Conservation (phyloP, 1,284 basidiomycete genomes). For the Boletus hoseneyae region DNA sequence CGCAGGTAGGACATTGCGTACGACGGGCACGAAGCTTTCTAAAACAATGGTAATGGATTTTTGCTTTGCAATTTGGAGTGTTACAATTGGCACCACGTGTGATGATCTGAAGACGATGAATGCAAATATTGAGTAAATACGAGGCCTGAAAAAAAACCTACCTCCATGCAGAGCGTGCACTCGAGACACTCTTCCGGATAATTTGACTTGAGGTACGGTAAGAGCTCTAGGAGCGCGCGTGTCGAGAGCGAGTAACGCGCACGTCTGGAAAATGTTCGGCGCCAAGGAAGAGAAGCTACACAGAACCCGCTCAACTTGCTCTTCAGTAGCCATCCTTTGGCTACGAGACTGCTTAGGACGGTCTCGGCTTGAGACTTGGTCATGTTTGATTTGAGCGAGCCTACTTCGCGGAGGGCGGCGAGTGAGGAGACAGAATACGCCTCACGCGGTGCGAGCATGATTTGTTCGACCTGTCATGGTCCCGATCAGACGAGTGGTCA, state of each 20-base stretch:
- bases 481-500: background rate
- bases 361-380: slow-evolving; percentile 73
- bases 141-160: slow-evolving; percentile 28
- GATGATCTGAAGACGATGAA: slow-evolving; percentile 47
- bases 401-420: slow-evolving; percentile 70
- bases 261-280: slow-evolving; percentile 37
- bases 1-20: slow-evolving; percentile 56
- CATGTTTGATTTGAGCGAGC: slow-evolving; percentile 60
- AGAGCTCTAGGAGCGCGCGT: slow-evolving; percentile 72
- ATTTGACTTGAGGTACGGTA: slow-evolving; percentile 68
- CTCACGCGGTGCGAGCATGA: slow-evolving; percentile 75
- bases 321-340: slow-evolving; percentile 74
- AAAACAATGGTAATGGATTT: slow-evolving; percentile 70
- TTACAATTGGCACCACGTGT: slow-evolving; percentile 67
- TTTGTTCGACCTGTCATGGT: slow-evolving; percentile 72
- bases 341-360: slow-evolving; percentile 75
- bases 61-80: slow-evolving; percentile 59
- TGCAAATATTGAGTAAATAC: slow-evolving; percentile 40
- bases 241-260: slow-evolving; percentile 78
- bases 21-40: slow-evolving; percentile 38
- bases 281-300: background rate
- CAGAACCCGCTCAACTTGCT: slow-evolving; percentile 56
- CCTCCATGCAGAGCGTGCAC: slow-evolving; percentile 74
- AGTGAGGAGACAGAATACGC: slow-evolving; percentile 74
- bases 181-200: slow-evolving; percentile 71